Base-by-base conservation (phyloP, 2,329 filamentous ascomycete species). In the Colletotrichum sp. region DNA sequence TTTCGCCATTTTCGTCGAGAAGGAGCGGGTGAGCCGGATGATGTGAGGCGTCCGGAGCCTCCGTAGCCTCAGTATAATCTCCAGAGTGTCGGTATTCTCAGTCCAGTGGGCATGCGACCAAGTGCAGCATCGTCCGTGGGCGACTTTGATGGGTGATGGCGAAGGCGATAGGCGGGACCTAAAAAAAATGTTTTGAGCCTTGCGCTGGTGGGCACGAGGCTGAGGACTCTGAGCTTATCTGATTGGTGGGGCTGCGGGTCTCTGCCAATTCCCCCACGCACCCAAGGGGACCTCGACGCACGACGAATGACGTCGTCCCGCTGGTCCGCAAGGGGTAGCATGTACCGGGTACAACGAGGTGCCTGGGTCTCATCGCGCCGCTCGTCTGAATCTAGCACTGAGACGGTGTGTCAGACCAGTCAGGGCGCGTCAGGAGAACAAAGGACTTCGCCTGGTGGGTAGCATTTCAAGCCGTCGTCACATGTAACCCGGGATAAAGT, bases 1-100 rank as follows among this genome's bases (percentile, higher is more conserved):
- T 36, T 81, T 85, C 66, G 85, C 80, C 62, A 83, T 78, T 49
- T 18, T 75, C 8, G 32, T 71, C 15, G 59, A 69, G 24, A 64
- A 72, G 32, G 26, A 69, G 34, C 76, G 69, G 72, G 69, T 72
- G 71, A 80, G 77, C 57, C 73, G 72, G 55, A 55, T 44, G 32
- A 49, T 75, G 21, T 34, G 69, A 68, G 59, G 68, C 59, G 65
- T 71, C 71, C 69, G 68, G 49, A 71, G 69, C 71, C 76, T 69
- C 66, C 44, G 63, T 6, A 78, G 66, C 55, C 66, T 68, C 44
- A 62, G 26, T 30, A 78, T 6, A 13, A 52, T 52, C 77, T 70
- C 77, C 77, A 78, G 70, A 28, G n/a, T 78, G 67, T 28, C 57
- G 70, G 28, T 34, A 59, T 21, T 60, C 12, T 44, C 32, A 30